Evolutionary conservation across 2,329 filamentous ascomycete species (phyloP), one percentile per base, ranked within the genome.

Genomic region (Tolypocladium amazonense): DNA sequence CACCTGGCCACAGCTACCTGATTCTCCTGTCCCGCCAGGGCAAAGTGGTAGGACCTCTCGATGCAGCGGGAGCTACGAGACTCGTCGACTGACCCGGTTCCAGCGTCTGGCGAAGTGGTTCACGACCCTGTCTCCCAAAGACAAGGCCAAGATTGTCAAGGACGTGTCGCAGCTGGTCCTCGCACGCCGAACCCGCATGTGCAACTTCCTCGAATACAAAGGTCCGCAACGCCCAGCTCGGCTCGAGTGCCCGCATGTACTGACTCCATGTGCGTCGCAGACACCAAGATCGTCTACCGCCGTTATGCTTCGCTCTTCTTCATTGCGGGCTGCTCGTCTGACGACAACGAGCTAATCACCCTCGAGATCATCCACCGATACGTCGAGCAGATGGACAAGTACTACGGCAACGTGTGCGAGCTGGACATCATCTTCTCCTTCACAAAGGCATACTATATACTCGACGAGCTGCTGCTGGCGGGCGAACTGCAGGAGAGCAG

Each of bases 371-470:
- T 99, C 70, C 94, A 99, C 76, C 91, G 94, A 77, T 99, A 99
- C 74, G 94, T 99, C 72, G 94, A 99, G 77, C 94, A 99, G 78
- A 99, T 99, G 94, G 94, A 99, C 82, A 99, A 99, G 76, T 99
- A 99, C 80, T 99, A 97, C 76, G 94, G 94, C 75, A 99, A 99
- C 75, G 94, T 99, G 62, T 99, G 94, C 86, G 94, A 99, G 79
- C 85, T 99, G 65, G 92, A 97, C 75, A 97, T 97, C 77, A 99
- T 99, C 75, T 99, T 99, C 84, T 97, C 96, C 74, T 99, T 99
- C 75, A 96, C 96, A 68, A 99, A 99, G 77, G 94, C 94, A 62
- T 99, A 99, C 77, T 99, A 97, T 77, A 99, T 99, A 67, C 85
- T 99, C 55, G 94, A 99, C 73, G 94, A 99, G 78, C 83, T 99